Evolutionary conservation across 2,329 filamentous ascomycete species (phyloP).

Genomic region (Fusarium tupiense): DNA sequence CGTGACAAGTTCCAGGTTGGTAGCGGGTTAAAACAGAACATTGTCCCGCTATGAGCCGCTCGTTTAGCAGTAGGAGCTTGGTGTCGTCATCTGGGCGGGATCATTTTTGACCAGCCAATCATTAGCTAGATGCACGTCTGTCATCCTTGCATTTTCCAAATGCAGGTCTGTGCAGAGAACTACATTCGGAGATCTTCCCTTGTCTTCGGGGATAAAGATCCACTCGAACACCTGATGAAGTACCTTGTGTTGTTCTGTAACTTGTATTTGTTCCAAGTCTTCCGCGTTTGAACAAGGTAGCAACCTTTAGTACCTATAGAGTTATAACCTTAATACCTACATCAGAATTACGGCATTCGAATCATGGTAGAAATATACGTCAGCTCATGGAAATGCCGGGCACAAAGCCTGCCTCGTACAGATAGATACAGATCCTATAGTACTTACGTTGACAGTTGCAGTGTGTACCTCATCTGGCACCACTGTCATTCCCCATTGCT

Average conservation of each 20-base stretch:
- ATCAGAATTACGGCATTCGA: not conserved
- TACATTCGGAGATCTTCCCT: not conserved
- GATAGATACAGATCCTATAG: constrained; percentile 5
- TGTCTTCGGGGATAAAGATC: constrained; percentile 7
- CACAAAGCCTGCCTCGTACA: not conserved
- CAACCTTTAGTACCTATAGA: not conserved
- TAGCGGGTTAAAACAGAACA: not conserved
- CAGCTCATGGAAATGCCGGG: not conserved
- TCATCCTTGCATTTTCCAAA: constrained; percentile 23
- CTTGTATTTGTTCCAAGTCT: not conserved
- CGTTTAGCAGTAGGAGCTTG: constrained; percentile 2
- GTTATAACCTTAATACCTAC: not conserved
- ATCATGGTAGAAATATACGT: not conserved
- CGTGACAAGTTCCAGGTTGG: not conserved
- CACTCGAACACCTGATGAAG: not conserved
- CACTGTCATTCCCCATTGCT: constrained; percentile 14
- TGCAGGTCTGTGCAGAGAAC: constrained; percentile 30
- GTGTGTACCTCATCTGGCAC: constrained; percentile 18
- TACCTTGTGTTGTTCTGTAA: not conserved
- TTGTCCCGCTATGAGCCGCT: constrained; percentile 26
- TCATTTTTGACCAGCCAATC: constrained; percentile 37
- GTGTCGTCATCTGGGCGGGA: constrained; percentile 35
- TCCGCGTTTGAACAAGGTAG: not conserved
- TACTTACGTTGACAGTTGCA: constrained; percentile 26
- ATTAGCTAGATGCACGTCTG: constrained; percentile 12